Percentiles rank a stretch among this genome's conserved stretches.
phyloP scores from a whole-genome alignment of 2,329 filamentous ascomycete genomes.

The Podosphaera fusca region DNA sequence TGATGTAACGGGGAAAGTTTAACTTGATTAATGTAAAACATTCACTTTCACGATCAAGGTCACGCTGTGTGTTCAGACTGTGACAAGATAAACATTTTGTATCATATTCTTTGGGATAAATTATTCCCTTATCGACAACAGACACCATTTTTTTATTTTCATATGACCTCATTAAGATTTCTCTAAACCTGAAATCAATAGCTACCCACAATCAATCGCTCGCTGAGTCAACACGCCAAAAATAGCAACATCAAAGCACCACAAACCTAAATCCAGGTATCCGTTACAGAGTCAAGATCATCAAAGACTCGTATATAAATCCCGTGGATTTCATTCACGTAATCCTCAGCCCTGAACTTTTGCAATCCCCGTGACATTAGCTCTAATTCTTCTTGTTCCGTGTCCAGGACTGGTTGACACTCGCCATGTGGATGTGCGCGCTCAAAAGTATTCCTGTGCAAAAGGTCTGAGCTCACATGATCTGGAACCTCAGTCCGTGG shows the following conservation, averaged over 20 bases:
- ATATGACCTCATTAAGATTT: background rate
- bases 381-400: conserved; percentile 52
- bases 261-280: background rate
- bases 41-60: too few species aligned
- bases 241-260: background rate
- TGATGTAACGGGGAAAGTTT: too few species aligned
- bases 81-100: background rate
- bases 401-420: conserved; percentile 22
- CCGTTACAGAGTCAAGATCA: conserved; percentile 3
- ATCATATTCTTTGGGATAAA: background rate
- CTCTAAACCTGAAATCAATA: background rate
- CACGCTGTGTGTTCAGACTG: too few species aligned
- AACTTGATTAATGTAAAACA: too few species aligned
- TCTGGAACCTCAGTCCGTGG: conserved; percentile 9
- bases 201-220: background rate
- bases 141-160: background rate
- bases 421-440: conserved; percentile 52
- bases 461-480: conserved; percentile 11
- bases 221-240: background rate
- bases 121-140: background rate
- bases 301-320: conserved; percentile 20
- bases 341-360: conserved; percentile 60
- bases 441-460: conserved; percentile 71
- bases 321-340: conserved; percentile 55
- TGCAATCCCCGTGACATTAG: conserved; percentile 46